Evolutionary conservation across 768 basidiomycete genomes (phyloP), one percentile per base, ranked within the genome.

Genomic region (Nidularia pulvinata): DNA sequence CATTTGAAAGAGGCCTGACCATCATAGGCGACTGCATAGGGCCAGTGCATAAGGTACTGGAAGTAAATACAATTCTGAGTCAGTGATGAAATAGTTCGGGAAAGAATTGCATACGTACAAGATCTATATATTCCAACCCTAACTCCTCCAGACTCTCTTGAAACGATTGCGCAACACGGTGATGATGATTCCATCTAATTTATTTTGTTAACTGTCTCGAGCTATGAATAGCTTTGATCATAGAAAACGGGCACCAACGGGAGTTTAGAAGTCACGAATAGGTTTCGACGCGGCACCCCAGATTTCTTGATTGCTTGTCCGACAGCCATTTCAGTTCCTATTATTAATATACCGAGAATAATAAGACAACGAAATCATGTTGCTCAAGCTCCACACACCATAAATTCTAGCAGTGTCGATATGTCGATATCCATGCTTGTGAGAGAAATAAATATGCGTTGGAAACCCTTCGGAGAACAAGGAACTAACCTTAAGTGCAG

Each of bases 11-110:
- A 22, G 16, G n/a, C 13, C 51, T 33, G 48, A 70, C 69, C 57
- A 16, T 66, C 64, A 48, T 63, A 63, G 13, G 58, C 59, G 33
- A 65, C 51, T 43, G 54, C 57, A 59, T 75, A 73, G 22, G 77
- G 78, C 67, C 69, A 79, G 52, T 80, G 78, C 35, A 80, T 59
- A 4, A 80, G 67, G 55, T 73, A 79, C 77, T 78, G 34, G 0
- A 5, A 52, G 39, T 16, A 10, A 14, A 11, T 48, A 6, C 10
- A 10, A 4, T 46, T 30, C 25, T 4, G 25, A 30, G 30, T 37
- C 10, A 43, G 10, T 3, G 16, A n/a, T 19, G 16, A 13, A 3
- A 42, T 32, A n/a, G 13, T 19, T 16, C 4, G 45, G n/a, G 25
- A 16, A 7, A 9, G 14, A 10, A 6, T 16, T 14, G 32, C 19